Evolutionary conservation across 2,329 filamentous ascomycete species (phyloP), one percentile per base, ranked within the genome.

Genomic region (Trichoderma citrinoviride): DNA sequence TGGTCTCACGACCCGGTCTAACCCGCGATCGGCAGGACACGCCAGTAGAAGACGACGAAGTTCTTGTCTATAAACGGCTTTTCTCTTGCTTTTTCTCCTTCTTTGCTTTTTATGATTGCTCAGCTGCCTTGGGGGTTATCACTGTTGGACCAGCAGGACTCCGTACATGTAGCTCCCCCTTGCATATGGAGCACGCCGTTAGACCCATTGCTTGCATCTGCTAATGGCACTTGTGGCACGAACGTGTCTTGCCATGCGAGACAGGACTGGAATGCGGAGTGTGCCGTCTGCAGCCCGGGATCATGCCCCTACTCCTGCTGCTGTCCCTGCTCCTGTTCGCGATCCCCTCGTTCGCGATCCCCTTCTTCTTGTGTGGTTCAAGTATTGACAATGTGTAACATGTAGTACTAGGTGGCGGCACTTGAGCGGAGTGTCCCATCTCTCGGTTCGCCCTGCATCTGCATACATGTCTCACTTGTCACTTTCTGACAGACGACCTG

Each of bases 11-110:
- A 29, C 46, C 60, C 3, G 15, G 60, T 62, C 49, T 62, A 37
- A 41, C 60, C 15, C 14, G 44, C 53, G 60, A 54, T 54, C 50
- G 40, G 27, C 60, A 62, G 60, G n/a, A 62, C 49, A 62, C 19
- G 40, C 40, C 12, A 46, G 21, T 7, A 44, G 19, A 37, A 37
- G 12, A 37, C 2, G 3, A 37, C 3, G 3, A 37, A 4, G 33
- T 14, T 37, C 5, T 5, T n/a, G 8, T 7, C 15, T 14, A 7
- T n/a, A 49, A 33, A 46, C 49, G 15, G 23, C 21, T 29, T 15
- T 10, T 21, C n/a, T 7, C 29, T 52, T 61, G 7, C n/a, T 21
- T 43, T 52, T 61, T 47, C 21, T 21, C 7, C 6, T 15, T n/a
- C 43, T 3, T 23, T 53, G 37, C 40, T 46, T 19, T 29, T 50